Evolutionary conservation across 768 basidiomycete species (phyloP), one percentile per base, ranked within the genome.

Genomic region (Phlebiopsis gigantea): DNA sequence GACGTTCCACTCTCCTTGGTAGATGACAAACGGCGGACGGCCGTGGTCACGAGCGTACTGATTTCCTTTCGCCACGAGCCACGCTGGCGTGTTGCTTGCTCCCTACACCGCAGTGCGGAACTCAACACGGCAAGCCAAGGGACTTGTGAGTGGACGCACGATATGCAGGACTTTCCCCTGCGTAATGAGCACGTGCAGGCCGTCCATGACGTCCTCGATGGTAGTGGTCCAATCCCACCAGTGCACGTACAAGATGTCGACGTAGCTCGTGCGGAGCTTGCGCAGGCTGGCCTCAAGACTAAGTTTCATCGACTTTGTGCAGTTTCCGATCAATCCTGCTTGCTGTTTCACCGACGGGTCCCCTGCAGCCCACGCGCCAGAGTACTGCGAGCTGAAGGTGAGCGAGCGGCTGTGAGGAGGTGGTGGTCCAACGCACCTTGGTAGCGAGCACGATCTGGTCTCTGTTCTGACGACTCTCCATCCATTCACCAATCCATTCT

Each of bases 231-330:
- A 72, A 56, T 75, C 76, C 72, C 71, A 71, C 65, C 66, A 72
- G 60, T 77, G 77, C 0, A 78, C 47, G 62, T 78, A 78, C 21
- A 78, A 62, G 26, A 79, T 62, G 57, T 79, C 78, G 55, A 79
- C 71, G 62, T 77, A 78, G 22, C 61, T 55, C 6, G 76, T 78
- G 44, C 70, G 66, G 15, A 79, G 69, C 57, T 74, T 75, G 62
- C 70, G 71, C 57, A 79, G 64, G 44, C 71, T 73, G 10, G 60
- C 65, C 26, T 65, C 60, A 10, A 66, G 58, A 21, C 68, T 69
- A 24, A 73, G 14, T 25, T 61, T 61, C 61, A 79, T 61, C 1
- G 64, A 68, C 60, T 76, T 73, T 42, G 64, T 49, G 53, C 61
- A 57, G 62, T 76, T 77, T 7, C 75, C 75, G 28, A 52, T 52